These are phyloP conservation scores for Endoconidiophora polonica DNA, from an alignment of 2,329 filamentous ascomycete genomes.

Conservation along the genomic window DNA sequence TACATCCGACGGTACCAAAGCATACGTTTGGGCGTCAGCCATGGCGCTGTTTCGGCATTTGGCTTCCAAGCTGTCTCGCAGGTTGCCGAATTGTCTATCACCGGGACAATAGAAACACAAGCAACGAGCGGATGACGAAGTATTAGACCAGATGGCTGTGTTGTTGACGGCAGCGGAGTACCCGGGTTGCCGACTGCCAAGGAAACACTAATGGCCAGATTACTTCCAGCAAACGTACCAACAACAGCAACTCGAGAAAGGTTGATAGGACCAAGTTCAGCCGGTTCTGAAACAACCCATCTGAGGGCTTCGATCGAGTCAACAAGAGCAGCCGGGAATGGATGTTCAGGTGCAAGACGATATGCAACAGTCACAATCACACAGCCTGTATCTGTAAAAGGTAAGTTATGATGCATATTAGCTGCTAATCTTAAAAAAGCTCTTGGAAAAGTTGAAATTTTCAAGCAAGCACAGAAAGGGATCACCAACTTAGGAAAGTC, in stretches of 20 bases:
- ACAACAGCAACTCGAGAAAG: conserved; percentile 23
- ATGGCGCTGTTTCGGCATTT: conserved; percentile 17
- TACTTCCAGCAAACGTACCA: conserved; percentile 36
- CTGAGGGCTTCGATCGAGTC: conserved; percentile 29
- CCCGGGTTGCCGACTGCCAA: conserved; percentile 6
- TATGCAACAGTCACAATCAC: conserved; percentile 34
- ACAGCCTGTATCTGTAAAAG: conserved; percentile 24
- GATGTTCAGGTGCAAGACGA: conserved; percentile 26
- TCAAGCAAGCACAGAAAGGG: too few relatives aligned
- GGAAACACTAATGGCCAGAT: conserved; percentile 26
- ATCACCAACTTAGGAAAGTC: neutral
- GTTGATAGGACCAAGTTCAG: conserved; percentile 28
- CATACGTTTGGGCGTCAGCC: conserved; percentile 21
- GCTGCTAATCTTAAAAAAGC: too few relatives aligned
- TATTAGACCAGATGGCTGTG: too few relatives aligned
- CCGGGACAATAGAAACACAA: conserved; percentile 18
- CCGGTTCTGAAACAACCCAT: conserved; percentile 25
- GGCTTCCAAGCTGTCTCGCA: conserved; percentile 12
- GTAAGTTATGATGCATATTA: conserved; percentile 23
- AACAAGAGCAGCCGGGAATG: conserved; percentile 28
- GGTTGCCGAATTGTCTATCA: conserved; percentile 22
- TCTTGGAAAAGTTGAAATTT: too few relatives aligned
- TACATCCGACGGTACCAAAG: conserved; percentile 23
- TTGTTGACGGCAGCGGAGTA: too few relatives aligned
- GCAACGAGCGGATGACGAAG: too few relatives aligned